These are phyloP conservation scores for Dentipellis fragilis DNA, from an alignment of 768 basidiomycete species.

Conservation along the genomic window DNA sequence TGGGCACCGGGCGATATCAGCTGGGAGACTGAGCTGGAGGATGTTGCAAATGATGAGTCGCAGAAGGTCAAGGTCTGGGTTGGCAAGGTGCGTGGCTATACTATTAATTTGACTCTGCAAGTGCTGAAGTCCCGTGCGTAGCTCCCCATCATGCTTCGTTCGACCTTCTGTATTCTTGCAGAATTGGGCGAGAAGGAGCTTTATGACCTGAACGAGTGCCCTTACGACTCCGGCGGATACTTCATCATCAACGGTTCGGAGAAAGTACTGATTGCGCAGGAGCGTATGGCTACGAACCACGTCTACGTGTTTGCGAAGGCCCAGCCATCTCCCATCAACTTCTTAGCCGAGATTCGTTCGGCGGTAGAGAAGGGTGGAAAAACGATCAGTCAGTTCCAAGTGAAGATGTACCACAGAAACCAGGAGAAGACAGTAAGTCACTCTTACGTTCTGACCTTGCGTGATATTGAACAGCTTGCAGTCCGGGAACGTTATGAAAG, in stretches of 20 bases:
- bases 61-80: slow-evolving; percentile 86
- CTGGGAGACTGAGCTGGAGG: slow-evolving; percentile 69
- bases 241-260: slow-evolving; percentile 99
- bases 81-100: slow-evolving; percentile 58
- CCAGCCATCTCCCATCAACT: slow-evolving; percentile 90
- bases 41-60: slow-evolving; percentile 28
- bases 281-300: slow-evolving; percentile 98
- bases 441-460: background rate
- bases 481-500: slow-evolving; percentile 91
- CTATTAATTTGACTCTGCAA: background rate
- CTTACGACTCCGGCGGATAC: slow-evolving; percentile 97
- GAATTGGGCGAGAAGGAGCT: slow-evolving; percentile 70
- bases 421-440: slow-evolving; percentile 77
- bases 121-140: slow-evolving; percentile 19
- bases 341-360: slow-evolving; percentile 94
- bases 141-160: slow-evolving; percentile 98
- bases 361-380: slow-evolving; percentile 98
- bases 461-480: slow-evolving; percentile 19
- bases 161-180: slow-evolving; percentile 88
- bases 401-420: slow-evolving; percentile 90
- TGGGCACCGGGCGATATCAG: slow-evolving; percentile 71
- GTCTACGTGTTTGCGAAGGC: slow-evolving; percentile 99
- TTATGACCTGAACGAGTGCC: slow-evolving; percentile 93
- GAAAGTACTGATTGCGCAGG: slow-evolving; percentile 99
- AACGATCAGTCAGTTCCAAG: slow-evolving; percentile 94